These are phyloP conservation scores for Gleditsia sinensis DNA, from an alignment of 306 rosid species.

Conservation along the genomic window DNA sequence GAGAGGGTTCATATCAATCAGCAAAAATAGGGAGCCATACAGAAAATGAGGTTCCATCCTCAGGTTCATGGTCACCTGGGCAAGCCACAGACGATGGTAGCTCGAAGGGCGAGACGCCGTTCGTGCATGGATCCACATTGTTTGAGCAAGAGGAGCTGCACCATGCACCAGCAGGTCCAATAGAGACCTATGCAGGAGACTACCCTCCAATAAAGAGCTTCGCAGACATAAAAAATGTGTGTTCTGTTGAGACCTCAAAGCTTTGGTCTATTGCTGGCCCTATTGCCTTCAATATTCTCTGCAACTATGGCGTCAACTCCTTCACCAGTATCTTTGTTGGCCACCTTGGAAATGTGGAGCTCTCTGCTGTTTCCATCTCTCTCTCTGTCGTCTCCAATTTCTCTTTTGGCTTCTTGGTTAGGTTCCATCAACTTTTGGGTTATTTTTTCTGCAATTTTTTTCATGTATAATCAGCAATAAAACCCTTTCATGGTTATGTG, in stretches of 20 bases:
- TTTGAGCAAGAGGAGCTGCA: constrained; percentile 47
- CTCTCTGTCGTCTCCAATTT: constrained; percentile 72
- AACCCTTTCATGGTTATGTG: not conserved
- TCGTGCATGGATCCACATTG: not conserved
- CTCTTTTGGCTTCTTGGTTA: constrained; percentile 88
- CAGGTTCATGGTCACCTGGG: constrained; percentile 24
- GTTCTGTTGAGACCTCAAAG: constrained; percentile 47
- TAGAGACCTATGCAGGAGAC: constrained; percentile 55
- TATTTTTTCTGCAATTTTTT: not conserved
- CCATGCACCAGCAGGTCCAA: constrained; percentile 49
- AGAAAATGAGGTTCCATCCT: constrained; percentile 33
- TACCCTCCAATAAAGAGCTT: constrained; percentile 31
- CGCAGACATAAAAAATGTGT: constrained; percentile 38
- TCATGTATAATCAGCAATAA: not conserved
- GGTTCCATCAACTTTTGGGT: constrained; percentile 17
- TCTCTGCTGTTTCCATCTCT: constrained; percentile 73
- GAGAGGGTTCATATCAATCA: too few species aligned
- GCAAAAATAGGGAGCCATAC: constrained; percentile 45
- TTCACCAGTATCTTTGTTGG: constrained; percentile 81
- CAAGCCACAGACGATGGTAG: too few species aligned
- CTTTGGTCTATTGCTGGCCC: constrained; percentile 81
- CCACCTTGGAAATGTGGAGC: constrained; percentile 72
- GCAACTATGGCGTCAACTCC: constrained; percentile 79
- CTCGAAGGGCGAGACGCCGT: constrained; percentile 8
- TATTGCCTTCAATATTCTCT: constrained; percentile 72